These are phyloP conservation scores for Viola odorata DNA, from an alignment of 345 rosid genomes.

Conservation along the genomic window DNA sequence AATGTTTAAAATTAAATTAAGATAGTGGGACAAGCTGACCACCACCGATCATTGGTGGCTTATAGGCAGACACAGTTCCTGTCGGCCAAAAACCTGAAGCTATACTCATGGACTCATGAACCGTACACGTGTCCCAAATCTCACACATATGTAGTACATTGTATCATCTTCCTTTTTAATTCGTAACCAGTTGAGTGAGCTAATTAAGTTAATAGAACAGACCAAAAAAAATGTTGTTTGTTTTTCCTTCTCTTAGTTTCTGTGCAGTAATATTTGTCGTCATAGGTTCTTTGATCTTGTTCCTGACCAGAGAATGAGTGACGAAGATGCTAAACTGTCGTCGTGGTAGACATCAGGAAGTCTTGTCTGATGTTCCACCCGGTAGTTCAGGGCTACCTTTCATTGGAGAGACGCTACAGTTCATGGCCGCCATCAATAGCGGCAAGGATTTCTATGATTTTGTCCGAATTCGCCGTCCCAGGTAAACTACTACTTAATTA, in stretches of 20 bases:
- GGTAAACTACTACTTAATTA: constrained; percentile 20
- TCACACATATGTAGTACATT: not conserved
- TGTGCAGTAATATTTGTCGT: not conserved
- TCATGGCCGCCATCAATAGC: constrained; percentile 56
- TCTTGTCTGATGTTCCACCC: constrained; percentile 41
- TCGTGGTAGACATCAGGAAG: not conserved
- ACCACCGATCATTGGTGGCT: not conserved
- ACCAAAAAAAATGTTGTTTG: not conserved
- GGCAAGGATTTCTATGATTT: constrained; percentile 62
- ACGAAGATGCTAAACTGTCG: constrained; percentile 8
- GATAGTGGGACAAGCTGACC: no score
- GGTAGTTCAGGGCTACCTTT: constrained; percentile 64
- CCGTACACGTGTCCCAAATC: constrained; percentile 14
- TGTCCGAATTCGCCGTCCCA: constrained; percentile 48
- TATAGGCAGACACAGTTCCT: not conserved
- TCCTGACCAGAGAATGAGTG: no score
- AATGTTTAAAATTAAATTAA: no score
- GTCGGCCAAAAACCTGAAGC: not conserved
- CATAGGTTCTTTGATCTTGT: no score
- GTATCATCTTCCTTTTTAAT: no score
- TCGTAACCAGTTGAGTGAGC: no score
- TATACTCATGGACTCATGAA: not conserved
- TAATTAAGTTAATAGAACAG: no score
- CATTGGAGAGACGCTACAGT: constrained; percentile 78
- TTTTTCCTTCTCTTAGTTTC: constrained; percentile 16